Base-by-base conservation (phyloP, 2,329 filamentous ascomycete species). In the Zymoseptoria tritici region DNA sequence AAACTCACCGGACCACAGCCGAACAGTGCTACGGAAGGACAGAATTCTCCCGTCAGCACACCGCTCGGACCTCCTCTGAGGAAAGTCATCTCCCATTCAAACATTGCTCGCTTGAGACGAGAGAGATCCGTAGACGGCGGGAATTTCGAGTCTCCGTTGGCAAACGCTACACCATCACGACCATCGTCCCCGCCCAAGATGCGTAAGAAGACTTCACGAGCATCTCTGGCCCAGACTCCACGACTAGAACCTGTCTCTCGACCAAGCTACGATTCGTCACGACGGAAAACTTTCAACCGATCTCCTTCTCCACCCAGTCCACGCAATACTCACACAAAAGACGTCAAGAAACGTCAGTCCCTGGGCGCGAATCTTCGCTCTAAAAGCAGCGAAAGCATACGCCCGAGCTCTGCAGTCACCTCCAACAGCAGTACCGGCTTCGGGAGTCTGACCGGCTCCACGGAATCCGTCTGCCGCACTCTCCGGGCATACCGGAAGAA, bases 81-180 rank as follows among this genome's bases (percentile, higher is more conserved):
- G 57, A 88, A 90, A 58, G 89, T 99, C 8, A 79, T 97, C 31
- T 96, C 92, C 1, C 91, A 89, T 67, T 87, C 88, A 0, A 93
- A 97, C 68, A 78, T 97, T 49, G 89, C 91, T 8, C 90, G 92
- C 62, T 92, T 96, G 57, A 80, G 83, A 63, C 77, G 79, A 57
- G 76, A 78, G 19, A 77, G 78, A 19, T 62, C 67, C n/a, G 74
- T 73, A 21, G 74, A 79, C 4, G 67, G 73, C n/a, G 62, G 59
- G 22, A 64, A 68, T 24, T 59, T 64, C 22, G 55, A 60, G 3
- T 71, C 72, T 16, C 77, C 75, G 4, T 73, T 76, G 13, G 75
- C 75, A 4, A 75, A 74, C 3, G 74, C 72, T 4, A 74, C 76
- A 5, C 75, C 78, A n/a, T 77, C 75, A 50, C 70, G 71, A 26